Percentiles rank a stretch among this genome's conserved stretches.
phyloP scores from a whole-genome alignment of 2,329 filamentous ascomycete genomes.

The Hypoxylon sp. region DNA sequence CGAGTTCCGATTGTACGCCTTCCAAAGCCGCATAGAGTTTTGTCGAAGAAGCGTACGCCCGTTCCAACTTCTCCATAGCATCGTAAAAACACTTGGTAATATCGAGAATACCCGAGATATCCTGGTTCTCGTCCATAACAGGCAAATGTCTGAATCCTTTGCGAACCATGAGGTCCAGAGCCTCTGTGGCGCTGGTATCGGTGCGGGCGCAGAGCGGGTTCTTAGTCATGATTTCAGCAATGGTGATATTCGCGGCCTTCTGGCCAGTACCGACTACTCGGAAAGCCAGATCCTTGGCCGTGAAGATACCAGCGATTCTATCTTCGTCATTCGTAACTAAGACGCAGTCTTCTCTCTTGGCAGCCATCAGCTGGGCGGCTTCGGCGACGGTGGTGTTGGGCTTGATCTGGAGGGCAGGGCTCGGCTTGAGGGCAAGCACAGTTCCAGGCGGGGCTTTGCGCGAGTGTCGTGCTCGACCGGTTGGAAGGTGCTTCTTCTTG shows the following conservation, averaged over 20 bases:
- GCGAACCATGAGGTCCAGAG: constrained; percentile 96
- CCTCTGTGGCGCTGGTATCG: constrained; percentile 97
- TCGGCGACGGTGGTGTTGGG: constrained; percentile 93
- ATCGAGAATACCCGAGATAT: constrained; percentile 97
- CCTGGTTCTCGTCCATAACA: constrained; percentile 99
- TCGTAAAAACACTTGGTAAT: constrained; percentile 99
- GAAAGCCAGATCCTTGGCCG: constrained; percentile 98
- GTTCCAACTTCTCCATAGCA: constrained; percentile 99
- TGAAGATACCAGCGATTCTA: constrained; percentile 98
- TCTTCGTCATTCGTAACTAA: constrained; percentile 98
- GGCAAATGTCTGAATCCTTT: constrained; percentile 98
- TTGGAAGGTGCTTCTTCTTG: constrained; percentile 92
- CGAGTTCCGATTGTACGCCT: constrained; percentile 96
- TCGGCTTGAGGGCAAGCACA: constrained; percentile 94
- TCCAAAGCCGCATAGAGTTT: constrained; percentile 98
- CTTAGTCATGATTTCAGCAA: constrained; percentile 99
- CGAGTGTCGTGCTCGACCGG: constrained; percentile 82
- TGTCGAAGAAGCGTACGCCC: constrained; percentile 96
- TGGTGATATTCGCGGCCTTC: constrained; percentile 90
- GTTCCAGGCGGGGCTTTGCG: constrained; percentile 97
- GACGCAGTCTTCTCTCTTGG: constrained; percentile 98
- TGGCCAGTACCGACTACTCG: constrained; percentile 92
- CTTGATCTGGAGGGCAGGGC: constrained; percentile 97
- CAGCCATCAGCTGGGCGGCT: constrained; percentile 98
- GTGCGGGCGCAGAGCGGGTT: constrained; percentile 97